Percentiles rank a stretch among this genome's conserved stretches.
phyloP scores from a whole-genome alignment of 306 rosid genomes.

The Mucuna pruriens region DNA sequence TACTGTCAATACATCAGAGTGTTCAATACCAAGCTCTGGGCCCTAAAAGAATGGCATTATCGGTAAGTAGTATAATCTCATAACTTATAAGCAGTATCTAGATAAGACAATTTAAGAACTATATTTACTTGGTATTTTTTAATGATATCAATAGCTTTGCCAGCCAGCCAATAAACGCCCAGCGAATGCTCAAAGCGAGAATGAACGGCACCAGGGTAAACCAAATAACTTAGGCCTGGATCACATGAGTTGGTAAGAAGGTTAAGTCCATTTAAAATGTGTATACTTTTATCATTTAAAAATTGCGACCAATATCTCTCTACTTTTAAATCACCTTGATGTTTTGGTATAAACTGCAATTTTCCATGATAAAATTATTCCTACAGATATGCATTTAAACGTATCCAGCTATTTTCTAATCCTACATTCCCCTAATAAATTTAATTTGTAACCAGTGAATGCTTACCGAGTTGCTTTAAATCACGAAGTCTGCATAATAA shows the following conservation, averaged over 20 bases:
- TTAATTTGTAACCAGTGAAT: constrained; percentile 1
- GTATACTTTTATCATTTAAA: background rate
- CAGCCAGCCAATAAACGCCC: constrained; percentile 63
- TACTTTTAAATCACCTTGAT: too few species aligned
- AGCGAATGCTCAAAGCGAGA: constrained; percentile 64
- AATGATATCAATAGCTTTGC: constrained; percentile 50
- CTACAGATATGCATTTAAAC: background rate
- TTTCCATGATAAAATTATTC: background rate
- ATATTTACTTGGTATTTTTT: constrained; percentile 49
- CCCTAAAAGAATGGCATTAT: constrained; percentile 44
- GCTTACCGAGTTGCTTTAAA: constrained; percentile 58
- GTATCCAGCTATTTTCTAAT: background rate
- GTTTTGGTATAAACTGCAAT: too few species aligned
- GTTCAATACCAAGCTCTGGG: constrained; percentile 52
- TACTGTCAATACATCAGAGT: constrained; percentile 45
- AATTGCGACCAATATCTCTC: background rate
- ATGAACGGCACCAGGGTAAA: constrained; percentile 64
- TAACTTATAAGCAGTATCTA: constrained; percentile 10
- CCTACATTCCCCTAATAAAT: background rate
- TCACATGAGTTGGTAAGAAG: constrained; percentile 18
- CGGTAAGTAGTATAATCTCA: constrained; percentile 34
- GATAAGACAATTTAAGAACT: background rate
- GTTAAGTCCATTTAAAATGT: constrained; percentile 4
- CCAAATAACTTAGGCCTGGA: constrained; percentile 56
- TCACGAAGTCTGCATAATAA: constrained; percentile 56